These are phyloP conservation scores for Moesziomyces aphidis DNA, from an alignment of 1,284 basidiomycete genomes.

Conservation along the genomic window DNA sequence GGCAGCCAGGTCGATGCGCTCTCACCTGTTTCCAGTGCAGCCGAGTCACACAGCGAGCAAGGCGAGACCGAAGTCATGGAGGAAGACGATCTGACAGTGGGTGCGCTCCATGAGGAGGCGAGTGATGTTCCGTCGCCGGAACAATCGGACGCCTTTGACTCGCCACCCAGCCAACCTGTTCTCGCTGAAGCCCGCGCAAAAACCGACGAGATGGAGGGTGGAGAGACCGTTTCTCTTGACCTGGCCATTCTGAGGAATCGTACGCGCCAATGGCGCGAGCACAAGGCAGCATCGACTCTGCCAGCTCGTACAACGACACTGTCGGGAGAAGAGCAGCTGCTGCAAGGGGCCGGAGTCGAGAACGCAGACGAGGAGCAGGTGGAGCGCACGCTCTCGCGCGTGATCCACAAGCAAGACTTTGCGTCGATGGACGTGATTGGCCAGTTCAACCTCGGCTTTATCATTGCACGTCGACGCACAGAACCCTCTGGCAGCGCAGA, in stretches of 20 bases:
- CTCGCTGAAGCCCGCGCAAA: not conserved
- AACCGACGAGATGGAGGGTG: not conserved
- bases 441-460: conserved; percentile 97
- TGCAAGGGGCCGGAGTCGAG: conserved; percentile 73
- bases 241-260: not conserved
- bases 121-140: conserved; percentile 11
- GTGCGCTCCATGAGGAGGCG: not conserved
- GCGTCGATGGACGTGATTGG: conserved; percentile 84
- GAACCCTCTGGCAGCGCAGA: not conserved
- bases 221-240: conserved; percentile 9
- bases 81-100: not conserved
- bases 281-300: not conserved
- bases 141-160: conserved; percentile 6
- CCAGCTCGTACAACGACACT: conserved; percentile 16
- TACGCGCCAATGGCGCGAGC: not conserved
- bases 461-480: conserved; percentile 78
- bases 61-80: conserved; percentile 3
- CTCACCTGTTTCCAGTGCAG: conserved; percentile 12
- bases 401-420: conserved; percentile 91
- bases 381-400: conserved; percentile 80
- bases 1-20: conserved; percentile 8
- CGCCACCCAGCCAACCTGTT: too few species aligned
- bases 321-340: conserved; percentile 37
- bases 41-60: conserved; percentile 15
- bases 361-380: conserved; percentile 75